A percentile compares a stretch with the other conserved stretches of the same genome.
phyloP scores from a whole-genome alignment of 495 filamentous ascomycete species.

The Trypethelium eluteriae region DNA sequence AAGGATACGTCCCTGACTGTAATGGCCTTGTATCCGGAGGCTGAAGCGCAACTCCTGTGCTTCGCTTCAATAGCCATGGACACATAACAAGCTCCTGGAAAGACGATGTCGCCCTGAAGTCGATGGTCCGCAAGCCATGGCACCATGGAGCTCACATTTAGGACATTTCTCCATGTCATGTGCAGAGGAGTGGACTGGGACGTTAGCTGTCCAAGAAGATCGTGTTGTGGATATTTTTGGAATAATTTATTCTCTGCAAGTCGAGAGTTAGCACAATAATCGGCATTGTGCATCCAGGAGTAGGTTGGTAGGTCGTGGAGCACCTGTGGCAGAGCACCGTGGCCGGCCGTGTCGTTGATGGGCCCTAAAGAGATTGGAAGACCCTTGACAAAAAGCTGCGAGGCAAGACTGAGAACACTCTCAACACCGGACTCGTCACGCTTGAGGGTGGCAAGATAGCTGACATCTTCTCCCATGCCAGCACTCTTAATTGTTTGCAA shows the following conservation, averaged over 20 bases:
- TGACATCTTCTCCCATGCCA: neutral
- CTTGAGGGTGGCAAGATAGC: conserved; percentile 4
- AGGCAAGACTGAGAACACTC: neutral
- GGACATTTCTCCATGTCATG: neutral
- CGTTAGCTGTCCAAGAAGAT: neutral
- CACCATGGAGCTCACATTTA: conserved; percentile 15
- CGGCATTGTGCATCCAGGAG: neutral
- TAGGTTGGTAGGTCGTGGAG: neutral
- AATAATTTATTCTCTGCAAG: conserved; percentile 4
- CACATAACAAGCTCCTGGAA: conserved; percentile 40
- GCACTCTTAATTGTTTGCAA: conserved; percentile 5
- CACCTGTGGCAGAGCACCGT: neutral
- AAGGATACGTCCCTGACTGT: neutral
- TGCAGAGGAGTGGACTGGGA: neutral
- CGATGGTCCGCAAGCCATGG: conserved; percentile 42
- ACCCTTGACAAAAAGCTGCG: conserved; percentile 2
- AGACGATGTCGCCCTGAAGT: conserved; percentile 36
- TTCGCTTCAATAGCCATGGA: conserved; percentile 39
- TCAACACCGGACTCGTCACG: conserved; percentile 1
- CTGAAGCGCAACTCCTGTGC: neutral
- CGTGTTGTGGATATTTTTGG: neutral
- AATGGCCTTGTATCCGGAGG: neutral
- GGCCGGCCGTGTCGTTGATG: neutral
- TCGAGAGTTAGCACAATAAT: neutral
- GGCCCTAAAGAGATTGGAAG: neutral